Percentiles rank a stretch among this genome's conserved stretches.
These are phyloP conservation scores for Fusarium lyarnte DNA, from an alignment of 2,329 filamentous ascomycete genomes.

Conservation along the genomic window DNA sequence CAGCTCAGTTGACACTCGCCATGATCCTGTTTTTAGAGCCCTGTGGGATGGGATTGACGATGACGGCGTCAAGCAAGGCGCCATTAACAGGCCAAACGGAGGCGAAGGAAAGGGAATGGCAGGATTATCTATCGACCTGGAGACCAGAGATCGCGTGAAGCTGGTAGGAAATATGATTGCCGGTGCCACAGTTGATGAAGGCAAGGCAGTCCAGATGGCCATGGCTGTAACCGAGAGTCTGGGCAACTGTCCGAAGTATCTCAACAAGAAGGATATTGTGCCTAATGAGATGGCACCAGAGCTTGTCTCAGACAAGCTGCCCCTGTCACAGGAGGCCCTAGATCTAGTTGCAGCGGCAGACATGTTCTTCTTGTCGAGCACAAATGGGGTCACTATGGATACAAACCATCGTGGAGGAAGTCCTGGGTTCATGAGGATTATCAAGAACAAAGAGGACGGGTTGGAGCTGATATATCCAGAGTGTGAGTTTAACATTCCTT, in stretches of 20 bases:
- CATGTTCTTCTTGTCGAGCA: slow-evolving; percentile 80
- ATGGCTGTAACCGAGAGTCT: slow-evolving; percentile 76
- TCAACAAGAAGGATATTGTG: slow-evolving; percentile 76
- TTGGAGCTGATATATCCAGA: slow-evolving; percentile 78
- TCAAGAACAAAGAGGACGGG: slow-evolving; percentile 61
- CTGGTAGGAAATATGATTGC: slow-evolving; percentile 75
- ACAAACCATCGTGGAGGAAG: slow-evolving; percentile 83
- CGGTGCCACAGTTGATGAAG: slow-evolving; percentile 60
- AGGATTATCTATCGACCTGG: slow-evolving; percentile 65
- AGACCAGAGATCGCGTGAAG: slow-evolving; percentile 74
- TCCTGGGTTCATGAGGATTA: slow-evolving; percentile 76
- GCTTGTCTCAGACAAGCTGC: slow-evolving; percentile 55
- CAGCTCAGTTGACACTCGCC: slow-evolving; percentile 65
- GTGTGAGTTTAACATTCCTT: slow-evolving; percentile 52
- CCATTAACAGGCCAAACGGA: slow-evolving; percentile 49
- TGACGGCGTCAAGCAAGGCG: slow-evolving; percentile 47
- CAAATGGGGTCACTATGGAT: slow-evolving; percentile 77
- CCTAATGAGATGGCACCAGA: slow-evolving; percentile 58
- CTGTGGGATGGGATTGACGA: slow-evolving; percentile 64
- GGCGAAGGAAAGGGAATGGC: slow-evolving; percentile 55
- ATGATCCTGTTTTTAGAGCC: slow-evolving; percentile 76
- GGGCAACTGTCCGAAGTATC: slow-evolving; percentile 88
- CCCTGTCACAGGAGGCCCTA: slow-evolving; percentile 64
- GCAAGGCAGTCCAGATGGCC: slow-evolving; percentile 63
- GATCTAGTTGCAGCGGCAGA: slow-evolving; percentile 72